These are phyloP conservation scores for Lunasporangiospora selenospora DNA, from an alignment of 192 early-diverging fungal genomes.

Conservation along the genomic window DNA sequence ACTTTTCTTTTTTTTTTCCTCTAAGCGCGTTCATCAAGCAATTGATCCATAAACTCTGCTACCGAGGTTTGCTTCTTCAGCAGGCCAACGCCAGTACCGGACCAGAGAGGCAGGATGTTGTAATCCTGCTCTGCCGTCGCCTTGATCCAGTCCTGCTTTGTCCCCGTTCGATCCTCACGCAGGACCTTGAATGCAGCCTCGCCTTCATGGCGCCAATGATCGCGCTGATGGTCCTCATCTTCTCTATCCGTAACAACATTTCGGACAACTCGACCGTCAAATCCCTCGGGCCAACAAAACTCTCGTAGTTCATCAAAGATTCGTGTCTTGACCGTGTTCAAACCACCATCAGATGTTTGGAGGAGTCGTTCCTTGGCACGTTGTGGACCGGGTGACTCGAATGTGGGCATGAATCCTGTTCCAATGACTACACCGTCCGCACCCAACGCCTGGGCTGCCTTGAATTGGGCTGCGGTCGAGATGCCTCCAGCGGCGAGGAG, in stretches of 20 bases:
- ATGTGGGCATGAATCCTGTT: slow-evolving; percentile 48
- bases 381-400: slow-evolving; percentile 23
- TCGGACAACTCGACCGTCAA: slow-evolving; percentile 40
- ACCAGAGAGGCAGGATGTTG: slow-evolving; percentile 32
- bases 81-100: slow-evolving; percentile 36
- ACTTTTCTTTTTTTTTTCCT: too few species aligned
- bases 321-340: slow-evolving; percentile 44
- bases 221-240: slow-evolving; percentile 11
- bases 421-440: slow-evolving; percentile 54
- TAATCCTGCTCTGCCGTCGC: slow-evolving; percentile 22
- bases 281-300: slow-evolving; percentile 42
- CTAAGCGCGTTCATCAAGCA: not conserved
- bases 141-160: slow-evolving; percentile 14
- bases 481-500: slow-evolving; percentile 48
- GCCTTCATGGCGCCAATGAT: slow-evolving; percentile 9
- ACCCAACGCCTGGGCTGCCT: slow-evolving; percentile 33
- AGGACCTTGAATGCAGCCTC: slow-evolving; percentile 16
- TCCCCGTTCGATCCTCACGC: slow-evolving; percentile 24
- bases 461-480: slow-evolving; percentile 11
- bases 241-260: slow-evolving; percentile 30
- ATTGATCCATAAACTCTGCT: slow-evolving; percentile 35
- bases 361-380: slow-evolving; percentile 49
- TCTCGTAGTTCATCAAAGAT: slow-evolving; percentile 54
- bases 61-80: slow-evolving; percentile 38
- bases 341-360: slow-evolving; percentile 44